Base-by-base conservation (phyloP, 768 basidiomycete genomes). In the Leccinum aurantiacum region DNA sequence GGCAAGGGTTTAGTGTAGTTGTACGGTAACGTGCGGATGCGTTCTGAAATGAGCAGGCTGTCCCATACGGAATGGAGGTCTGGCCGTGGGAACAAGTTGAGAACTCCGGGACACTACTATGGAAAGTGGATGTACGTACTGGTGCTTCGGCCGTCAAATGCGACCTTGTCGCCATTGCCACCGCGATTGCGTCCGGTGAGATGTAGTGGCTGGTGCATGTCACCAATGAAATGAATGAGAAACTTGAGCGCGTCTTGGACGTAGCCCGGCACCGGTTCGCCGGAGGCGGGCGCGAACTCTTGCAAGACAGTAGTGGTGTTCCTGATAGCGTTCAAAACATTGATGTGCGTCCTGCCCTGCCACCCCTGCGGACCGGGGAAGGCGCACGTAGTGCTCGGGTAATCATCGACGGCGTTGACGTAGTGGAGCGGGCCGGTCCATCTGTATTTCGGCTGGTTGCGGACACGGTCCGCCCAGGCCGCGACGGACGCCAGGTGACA, bases 11-110 rank as follows among this genome's bases (percentile, higher is more conserved):
- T 73, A 3, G 89, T 84, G 70, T 99, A 98, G 74, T 98, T 96
- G 22, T 60, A 55, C 0, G 86, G 82, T 0, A 90, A 80, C 31
- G 82, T 82, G 35, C 93, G 86, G 58, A 98, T 80, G 19, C 87
- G 84, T 73, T 94, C 88, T 5, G 93, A 87, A 67, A 97, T 87
- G 56, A 99, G 82, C 31, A 85, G 78, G 17, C 78, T 77, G 69
- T 98, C 95, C 96, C 94, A 98, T 0, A 93, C 79, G 2, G 90
- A 88, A 71, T 96, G 95, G 2, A 98, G 79, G 70, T 93, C 93
- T 83, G 51, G 24, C 38, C 31, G 35, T 14, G 25, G 15, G 27
- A 22, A n/a, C 3, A 33, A 52, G 1, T 50, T 17, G 52, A 11
- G 6, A 44, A 6, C 2, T 10, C 37, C 0, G 4, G 41, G 44